Evolutionary conservation across 176 grass and related monocot genomes (phyloP).

Genomic region (Ampelocalamus luodianensis): DNA sequence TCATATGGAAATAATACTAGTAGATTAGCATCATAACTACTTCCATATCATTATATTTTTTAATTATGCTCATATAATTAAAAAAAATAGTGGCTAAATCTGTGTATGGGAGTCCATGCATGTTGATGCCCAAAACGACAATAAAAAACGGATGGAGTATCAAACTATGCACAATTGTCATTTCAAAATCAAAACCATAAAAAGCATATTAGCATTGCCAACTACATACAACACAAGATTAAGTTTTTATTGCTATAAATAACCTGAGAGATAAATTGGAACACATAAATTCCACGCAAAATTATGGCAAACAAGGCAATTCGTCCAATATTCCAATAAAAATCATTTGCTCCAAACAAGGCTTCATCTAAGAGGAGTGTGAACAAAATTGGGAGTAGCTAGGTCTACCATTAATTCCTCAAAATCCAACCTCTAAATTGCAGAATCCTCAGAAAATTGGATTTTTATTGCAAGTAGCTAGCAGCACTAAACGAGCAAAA

Average conservation of each 20-base stretch:
- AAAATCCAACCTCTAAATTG: not conserved
- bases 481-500: too few relatives aligned
- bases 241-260: not conserved
- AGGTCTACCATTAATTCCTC: not conserved
- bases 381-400: not conserved
- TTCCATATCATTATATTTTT: not conserved
- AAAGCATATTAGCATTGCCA: not conserved
- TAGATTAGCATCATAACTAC: not conserved
- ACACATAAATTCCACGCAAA: not conserved
- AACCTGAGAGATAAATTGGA: not conserved
- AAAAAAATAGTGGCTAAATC: not conserved
- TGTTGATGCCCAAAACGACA: not conserved
- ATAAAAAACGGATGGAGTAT: not conserved
- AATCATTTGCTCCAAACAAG: not conserved
- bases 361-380: not conserved
- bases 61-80: not conserved
- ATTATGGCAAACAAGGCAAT: not conserved
- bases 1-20: not conserved
- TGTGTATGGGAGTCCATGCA: not conserved
- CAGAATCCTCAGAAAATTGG: not conserved
- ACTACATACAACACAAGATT: not conserved
- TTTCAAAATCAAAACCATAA: not conserved
- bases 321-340: not conserved
- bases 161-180: not conserved
- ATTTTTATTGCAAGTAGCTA: not conserved